Conservation (phyloP, 1,139 yeast species). For the Yamadazyma pseudoaaseri region DNA sequence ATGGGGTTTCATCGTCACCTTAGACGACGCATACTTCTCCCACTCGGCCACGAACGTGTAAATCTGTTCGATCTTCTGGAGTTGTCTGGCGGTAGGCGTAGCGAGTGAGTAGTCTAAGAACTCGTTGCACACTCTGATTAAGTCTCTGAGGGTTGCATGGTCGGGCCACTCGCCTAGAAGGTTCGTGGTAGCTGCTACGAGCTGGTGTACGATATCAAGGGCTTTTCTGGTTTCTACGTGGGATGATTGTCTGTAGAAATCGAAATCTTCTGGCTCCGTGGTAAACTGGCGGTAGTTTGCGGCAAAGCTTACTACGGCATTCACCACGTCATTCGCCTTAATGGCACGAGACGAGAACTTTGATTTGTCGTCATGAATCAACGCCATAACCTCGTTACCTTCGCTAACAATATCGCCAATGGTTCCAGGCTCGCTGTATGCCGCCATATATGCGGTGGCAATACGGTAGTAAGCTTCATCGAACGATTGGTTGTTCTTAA, state of each 20-base stretch:
- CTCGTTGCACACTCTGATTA: slow-evolving; percentile 66
- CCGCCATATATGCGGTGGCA: slow-evolving; percentile 28
- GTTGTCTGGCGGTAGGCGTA: slow-evolving; percentile 73
- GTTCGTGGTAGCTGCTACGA: slow-evolving; percentile 47
- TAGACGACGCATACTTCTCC: slow-evolving; percentile 87
- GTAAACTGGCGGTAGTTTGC: slow-evolving; percentile 22
- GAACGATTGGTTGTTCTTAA: slow-evolving; percentile 21
- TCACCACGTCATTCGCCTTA: slow-evolving; percentile 37
- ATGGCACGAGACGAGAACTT: slow-evolving; percentile 22
- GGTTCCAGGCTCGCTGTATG: slow-evolving; percentile 21
- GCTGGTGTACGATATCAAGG: slow-evolving; percentile 46
- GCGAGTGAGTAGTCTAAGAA: slow-evolving; percentile 59
- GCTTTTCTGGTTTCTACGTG: slow-evolving; percentile 63
- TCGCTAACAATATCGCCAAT: slow-evolving; percentile 30
- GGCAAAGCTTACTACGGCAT: slow-evolving; percentile 41
- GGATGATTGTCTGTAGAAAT: slow-evolving; percentile 71
- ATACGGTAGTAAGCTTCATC: slow-evolving; percentile 30
- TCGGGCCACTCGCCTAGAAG: slow-evolving; percentile 85
- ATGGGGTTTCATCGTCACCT: slow-evolving; percentile 60
- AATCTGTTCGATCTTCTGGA: slow-evolving; percentile 84
- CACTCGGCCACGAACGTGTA: slow-evolving; percentile 83
- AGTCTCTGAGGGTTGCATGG: slow-evolving; percentile 80
- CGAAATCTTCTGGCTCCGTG: slow-evolving; percentile 28
- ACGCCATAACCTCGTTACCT: slow-evolving; percentile 40
- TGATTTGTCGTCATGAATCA: slow-evolving; percentile 18